Conservation (phyloP, 805 yeast species). For the Myxozyma geophila region DNA sequence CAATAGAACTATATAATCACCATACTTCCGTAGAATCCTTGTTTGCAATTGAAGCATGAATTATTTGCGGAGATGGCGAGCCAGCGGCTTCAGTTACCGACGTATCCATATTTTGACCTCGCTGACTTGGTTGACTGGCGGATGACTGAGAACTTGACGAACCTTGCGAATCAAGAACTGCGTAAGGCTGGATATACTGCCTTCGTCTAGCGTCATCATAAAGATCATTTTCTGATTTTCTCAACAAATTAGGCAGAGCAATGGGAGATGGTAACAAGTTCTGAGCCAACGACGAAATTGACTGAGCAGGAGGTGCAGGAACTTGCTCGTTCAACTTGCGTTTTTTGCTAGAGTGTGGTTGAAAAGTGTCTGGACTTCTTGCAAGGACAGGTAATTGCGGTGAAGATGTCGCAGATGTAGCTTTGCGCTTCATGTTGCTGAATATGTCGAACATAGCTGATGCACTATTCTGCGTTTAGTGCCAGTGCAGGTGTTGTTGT, state of each 20-base stretch:
- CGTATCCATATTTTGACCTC: neutral
- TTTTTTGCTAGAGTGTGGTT: neutral
- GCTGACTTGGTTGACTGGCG: neutral
- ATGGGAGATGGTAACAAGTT: conserved; percentile 10
- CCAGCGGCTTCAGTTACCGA: no score
- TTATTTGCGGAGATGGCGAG: no score
- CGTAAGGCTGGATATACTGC: conserved; percentile 1
- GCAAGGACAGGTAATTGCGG: conserved; percentile 5
- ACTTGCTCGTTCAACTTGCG: neutral
- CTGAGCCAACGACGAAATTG: neutral
- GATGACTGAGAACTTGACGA: conserved; percentile 4
- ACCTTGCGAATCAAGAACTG: conserved; percentile 14
- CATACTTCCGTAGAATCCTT: no score
- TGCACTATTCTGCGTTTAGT: neutral
- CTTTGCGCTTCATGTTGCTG: conserved; percentile 9
- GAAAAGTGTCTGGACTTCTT: neutral
- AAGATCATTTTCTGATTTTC: conserved; percentile 14
- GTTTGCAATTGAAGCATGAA: neutral
- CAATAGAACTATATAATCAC: no score
- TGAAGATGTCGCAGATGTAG: neutral
- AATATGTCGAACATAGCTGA: conserved; percentile 10
- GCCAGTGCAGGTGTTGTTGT: no score
- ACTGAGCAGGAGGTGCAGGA: neutral
- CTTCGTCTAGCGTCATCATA: conserved; percentile 15
- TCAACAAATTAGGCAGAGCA: neutral